These are phyloP conservation scores for Batkoa obscura DNA, from an alignment of 371 early-diverging fungal species.

Conservation along the genomic window DNA sequence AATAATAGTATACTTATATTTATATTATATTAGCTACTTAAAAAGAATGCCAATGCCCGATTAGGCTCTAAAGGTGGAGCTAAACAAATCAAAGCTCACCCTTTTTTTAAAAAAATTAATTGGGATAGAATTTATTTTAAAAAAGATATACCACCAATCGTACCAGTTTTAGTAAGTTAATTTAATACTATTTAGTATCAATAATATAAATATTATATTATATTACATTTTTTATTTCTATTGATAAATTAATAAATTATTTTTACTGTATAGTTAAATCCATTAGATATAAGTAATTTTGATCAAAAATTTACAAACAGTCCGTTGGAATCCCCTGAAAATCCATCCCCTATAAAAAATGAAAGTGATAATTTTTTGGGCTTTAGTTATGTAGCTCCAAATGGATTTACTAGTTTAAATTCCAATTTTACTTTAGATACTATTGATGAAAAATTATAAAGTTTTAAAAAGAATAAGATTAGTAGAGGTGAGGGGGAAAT, in stretches of 20 bases:
- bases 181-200: not conserved
- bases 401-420: no score
- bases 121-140: constrained; percentile 41
- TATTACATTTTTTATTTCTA: not conserved
- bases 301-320: constrained; percentile 38
- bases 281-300: constrained; percentile 58
- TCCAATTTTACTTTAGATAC: no score
- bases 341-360: no score
- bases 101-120: constrained; percentile 52
- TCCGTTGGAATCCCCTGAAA: not conserved
- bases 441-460: no score
- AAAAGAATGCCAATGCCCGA: constrained; percentile 47
- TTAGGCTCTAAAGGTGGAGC: constrained; percentile 39
- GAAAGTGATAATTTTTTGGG: not conserved
- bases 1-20: constrained; percentile 10
- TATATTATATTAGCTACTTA: constrained; percentile 18
- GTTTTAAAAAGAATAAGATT: no score
- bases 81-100: constrained; percentile 46
- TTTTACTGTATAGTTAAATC: constrained; percentile 13
- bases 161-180: constrained; percentile 41
- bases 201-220: not conserved
- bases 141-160: constrained; percentile 50
- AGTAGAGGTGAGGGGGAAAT: no score
- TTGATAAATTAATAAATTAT: not conserved
- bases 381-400: not conserved